A percentile compares a stretch with the other conserved stretches of the same genome.
phyloP scores from a whole-genome alignment of 306 rosid species.

The Vigna angularis region DNA sequence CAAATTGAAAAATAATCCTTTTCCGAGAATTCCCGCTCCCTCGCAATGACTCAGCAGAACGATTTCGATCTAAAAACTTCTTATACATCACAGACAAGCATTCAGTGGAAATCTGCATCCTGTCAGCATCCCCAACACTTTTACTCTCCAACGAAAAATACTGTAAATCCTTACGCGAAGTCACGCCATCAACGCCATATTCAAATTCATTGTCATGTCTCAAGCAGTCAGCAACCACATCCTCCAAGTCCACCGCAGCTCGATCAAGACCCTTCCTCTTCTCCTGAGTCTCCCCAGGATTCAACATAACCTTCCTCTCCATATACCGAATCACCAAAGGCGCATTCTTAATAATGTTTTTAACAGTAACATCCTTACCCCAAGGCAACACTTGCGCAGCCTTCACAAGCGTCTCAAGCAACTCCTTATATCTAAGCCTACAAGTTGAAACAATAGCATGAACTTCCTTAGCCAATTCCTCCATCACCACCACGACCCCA shows the following conservation, averaged over 20 bases:
- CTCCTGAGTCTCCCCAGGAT: background rate
- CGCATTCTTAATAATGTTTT: slow-evolving; percentile 22
- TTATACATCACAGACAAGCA: slow-evolving; percentile 4
- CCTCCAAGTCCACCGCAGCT: no score
- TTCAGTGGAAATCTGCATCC: background rate
- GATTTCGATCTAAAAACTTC: background rate
- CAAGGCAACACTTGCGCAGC: slow-evolving; percentile 17
- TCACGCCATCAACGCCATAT: slow-evolving; percentile 1
- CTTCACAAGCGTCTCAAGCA: slow-evolving; percentile 25
- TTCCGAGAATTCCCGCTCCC: background rate
- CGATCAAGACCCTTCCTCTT: no score
- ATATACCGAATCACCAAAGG: slow-evolving; percentile 16
- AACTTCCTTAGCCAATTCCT: slow-evolving; percentile 15
- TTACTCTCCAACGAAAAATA: background rate
- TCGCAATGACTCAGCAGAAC: no score
- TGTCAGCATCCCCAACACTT: background rate
- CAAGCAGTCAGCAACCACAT: no score
- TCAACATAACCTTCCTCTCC: slow-evolving; percentile 17
- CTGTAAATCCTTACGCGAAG: background rate
- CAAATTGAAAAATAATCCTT: background rate
- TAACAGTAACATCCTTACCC: slow-evolving; percentile 1
- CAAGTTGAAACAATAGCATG: slow-evolving; percentile 8
- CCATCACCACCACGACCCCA: background rate
- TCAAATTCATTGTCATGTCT: background rate
- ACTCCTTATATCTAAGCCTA: slow-evolving; percentile 1